Conservation (phyloP, 1,139 yeast species). For the Zhuliangozyma blackwelliae region DNA sequence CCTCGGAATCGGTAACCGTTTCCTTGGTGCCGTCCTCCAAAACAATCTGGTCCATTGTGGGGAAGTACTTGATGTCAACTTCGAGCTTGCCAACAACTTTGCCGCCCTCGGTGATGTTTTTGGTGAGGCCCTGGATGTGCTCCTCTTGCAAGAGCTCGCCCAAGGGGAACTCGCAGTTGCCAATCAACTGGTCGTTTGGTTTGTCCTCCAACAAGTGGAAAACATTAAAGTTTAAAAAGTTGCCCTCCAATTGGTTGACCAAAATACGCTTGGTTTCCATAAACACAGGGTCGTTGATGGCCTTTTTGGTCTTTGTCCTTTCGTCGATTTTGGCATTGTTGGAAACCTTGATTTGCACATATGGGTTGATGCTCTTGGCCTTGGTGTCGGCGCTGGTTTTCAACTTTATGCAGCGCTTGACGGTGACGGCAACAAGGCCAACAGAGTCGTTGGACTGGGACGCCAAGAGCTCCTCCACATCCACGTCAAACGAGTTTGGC, state of each 20-base stretch:
- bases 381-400: conserved; percentile 38
- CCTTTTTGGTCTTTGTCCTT: conserved; percentile 55
- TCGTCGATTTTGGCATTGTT: conserved; percentile 40
- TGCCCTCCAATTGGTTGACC: conserved; percentile 55
- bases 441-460: conserved; percentile 59
- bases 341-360: conserved; percentile 47
- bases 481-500: conserved; percentile 74
- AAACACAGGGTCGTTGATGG: conserved; percentile 55
- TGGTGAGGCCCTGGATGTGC: conserved; percentile 26
- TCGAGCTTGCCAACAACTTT: conserved; percentile 56
- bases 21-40: conserved; percentile 50
- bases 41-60: conserved; percentile 44
- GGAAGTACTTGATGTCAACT: conserved; percentile 63
- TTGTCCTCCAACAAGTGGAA: conserved; percentile 49
- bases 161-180: conserved; percentile 53
- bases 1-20: conserved; percentile 51
- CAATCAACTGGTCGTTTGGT: conserved; percentile 53
- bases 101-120: conserved; percentile 45
- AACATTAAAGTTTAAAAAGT: conserved; percentile 49
- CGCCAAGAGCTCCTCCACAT: conserved; percentile 67
- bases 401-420: conserved; percentile 50
- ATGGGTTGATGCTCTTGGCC: conserved; percentile 54
- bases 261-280: conserved; percentile 61
- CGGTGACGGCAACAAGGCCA: conserved; percentile 63
- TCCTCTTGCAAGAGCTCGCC: conserved; percentile 57